Conservation (phyloP, 2,329 filamentous ascomycete species). For the Pseudocercospora ulei region DNA sequence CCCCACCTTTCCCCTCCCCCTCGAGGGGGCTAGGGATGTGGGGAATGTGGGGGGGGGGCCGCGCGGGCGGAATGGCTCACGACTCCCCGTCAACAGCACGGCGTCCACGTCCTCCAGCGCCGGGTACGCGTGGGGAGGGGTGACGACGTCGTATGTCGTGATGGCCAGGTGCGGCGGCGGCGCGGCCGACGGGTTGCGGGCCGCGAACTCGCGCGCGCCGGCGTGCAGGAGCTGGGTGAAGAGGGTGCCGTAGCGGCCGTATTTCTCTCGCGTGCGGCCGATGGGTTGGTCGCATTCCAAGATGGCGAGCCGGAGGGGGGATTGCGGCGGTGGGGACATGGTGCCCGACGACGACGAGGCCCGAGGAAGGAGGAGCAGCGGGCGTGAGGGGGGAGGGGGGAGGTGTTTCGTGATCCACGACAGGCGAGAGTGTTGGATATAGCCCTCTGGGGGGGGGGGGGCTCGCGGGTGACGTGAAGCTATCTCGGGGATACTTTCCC, state of each 20-base stretch:
- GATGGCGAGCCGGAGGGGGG: conserved; percentile 62
- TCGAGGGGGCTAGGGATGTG: too few relatives aligned
- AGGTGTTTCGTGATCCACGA: too few relatives aligned
- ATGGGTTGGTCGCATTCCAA: conserved; percentile 79
- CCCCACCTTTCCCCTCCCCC: conserved; percentile 22
- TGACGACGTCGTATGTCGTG: conserved; percentile 61
- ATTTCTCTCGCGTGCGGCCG: conserved; percentile 53
- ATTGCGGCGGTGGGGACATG: too few relatives aligned
- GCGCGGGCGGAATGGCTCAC: too few relatives aligned
- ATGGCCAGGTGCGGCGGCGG: conserved; percentile 49
- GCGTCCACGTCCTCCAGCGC: conserved; percentile 66
- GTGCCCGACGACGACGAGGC: too few relatives aligned
- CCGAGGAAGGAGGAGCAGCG: too few relatives aligned
- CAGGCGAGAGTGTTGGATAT: too few relatives aligned
- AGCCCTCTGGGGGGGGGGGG: too few relatives aligned
- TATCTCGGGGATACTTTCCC: too few relatives aligned
- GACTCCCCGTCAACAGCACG: conserved; percentile 62
- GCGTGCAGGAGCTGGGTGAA: conserved; percentile 45
- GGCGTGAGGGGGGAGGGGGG: too few relatives aligned
- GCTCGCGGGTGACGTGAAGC: too few relatives aligned
- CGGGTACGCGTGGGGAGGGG: conserved; percentile 57
- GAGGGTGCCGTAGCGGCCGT: conserved; percentile 60
- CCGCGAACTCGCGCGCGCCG: conserved; percentile 41
- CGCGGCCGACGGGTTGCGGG: conserved; percentile 39
- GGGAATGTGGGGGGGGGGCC: too few relatives aligned